These are phyloP conservation scores for Cryphonectria radicalis DNA, from an alignment of 2,329 filamentous ascomycete genomes.

Conservation along the genomic window DNA sequence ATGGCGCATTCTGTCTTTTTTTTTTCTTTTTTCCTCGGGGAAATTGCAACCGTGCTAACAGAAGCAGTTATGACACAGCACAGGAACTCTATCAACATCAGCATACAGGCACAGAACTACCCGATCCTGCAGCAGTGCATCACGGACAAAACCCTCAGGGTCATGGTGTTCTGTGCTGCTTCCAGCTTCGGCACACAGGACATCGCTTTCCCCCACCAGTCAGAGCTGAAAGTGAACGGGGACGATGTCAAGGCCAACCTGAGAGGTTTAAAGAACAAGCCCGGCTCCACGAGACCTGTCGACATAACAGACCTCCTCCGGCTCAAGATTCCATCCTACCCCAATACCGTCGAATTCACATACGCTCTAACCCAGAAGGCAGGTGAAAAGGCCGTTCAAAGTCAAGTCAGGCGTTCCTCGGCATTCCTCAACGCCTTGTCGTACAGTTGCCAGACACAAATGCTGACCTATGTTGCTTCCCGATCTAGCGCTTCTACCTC, in stretches of 20 bases:
- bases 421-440: conserved; percentile 13
- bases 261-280: conserved; percentile 93
- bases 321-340: conserved; percentile 68
- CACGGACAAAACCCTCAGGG: conserved; percentile 64
- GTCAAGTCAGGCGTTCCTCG: conserved; percentile 30
- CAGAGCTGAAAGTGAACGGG: conserved; percentile 88
- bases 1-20: not conserved
- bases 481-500: conserved; percentile 69
- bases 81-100: conserved; percentile 51
- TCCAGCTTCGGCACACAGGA: conserved; percentile 70
- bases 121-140: conserved; percentile 59
- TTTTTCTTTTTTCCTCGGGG: not conserved
- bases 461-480: conserved; percentile 15
- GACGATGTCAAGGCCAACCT: conserved; percentile 91
- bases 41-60: conserved; percentile 17
- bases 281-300: conserved; percentile 89
- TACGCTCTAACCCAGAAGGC: conserved; percentile 92
- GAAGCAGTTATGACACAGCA: conserved; percentile 60
- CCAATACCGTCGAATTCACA: conserved; percentile 81
- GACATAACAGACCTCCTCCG: conserved; percentile 83
- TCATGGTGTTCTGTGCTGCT: conserved; percentile 83
- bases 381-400: conserved; percentile 29
- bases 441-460: not conserved
- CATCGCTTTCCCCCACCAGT: conserved; percentile 87
- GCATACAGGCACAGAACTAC: conserved; percentile 54